phyloP scores from a whole-genome alignment of 805 yeast genomes.

The Kuraishia capsulata region DNA sequence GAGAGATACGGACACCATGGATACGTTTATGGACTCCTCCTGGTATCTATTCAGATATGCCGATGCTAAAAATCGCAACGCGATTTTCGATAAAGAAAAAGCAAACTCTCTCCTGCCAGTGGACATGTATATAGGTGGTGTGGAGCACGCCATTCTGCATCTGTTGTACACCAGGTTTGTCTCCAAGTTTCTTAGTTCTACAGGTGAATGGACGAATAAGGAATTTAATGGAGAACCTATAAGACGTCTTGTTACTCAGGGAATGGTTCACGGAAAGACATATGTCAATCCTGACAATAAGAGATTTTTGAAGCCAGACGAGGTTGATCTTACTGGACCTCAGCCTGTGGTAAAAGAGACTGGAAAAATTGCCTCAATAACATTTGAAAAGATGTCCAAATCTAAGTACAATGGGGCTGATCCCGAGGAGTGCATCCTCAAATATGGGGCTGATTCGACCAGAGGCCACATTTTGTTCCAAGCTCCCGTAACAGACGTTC shows the following conservation, averaged over 20 bases:
- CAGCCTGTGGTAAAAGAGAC: slow-evolving; percentile 39
- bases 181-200: slow-evolving; percentile 63
- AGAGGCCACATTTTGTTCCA: slow-evolving; percentile 90
- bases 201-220: slow-evolving; percentile 62
- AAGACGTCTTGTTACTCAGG: slow-evolving; percentile 75
- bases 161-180: slow-evolving; percentile 79
- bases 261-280: slow-evolving; percentile 96
- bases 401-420: slow-evolving; percentile 94
- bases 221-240: slow-evolving; percentile 69
- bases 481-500: slow-evolving; percentile 75
- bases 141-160: slow-evolving; percentile 95
- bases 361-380: slow-evolving; percentile 40
- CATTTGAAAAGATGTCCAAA: slow-evolving; percentile 93
- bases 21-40: slow-evolving; percentile 94
- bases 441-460: slow-evolving; percentile 89
- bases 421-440: slow-evolving; percentile 64
- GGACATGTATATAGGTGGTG: slow-evolving; percentile 88
- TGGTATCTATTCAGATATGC: slow-evolving; percentile 89
- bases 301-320: slow-evolving; percentile 70
- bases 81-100: slow-evolving; percentile 43
- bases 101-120: slow-evolving; percentile 65
- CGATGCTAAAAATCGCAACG: slow-evolving; percentile 53
- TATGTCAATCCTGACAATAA: slow-evolving; percentile 64
- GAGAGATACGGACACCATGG: slow-evolving; percentile 97
- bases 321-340: slow-evolving; percentile 37